Percentiles rank a stretch among this genome's conserved stretches.
Conservation (phyloP, 2,329 filamentous ascomycete genomes). For the Trichoderma gracile region DNA sequence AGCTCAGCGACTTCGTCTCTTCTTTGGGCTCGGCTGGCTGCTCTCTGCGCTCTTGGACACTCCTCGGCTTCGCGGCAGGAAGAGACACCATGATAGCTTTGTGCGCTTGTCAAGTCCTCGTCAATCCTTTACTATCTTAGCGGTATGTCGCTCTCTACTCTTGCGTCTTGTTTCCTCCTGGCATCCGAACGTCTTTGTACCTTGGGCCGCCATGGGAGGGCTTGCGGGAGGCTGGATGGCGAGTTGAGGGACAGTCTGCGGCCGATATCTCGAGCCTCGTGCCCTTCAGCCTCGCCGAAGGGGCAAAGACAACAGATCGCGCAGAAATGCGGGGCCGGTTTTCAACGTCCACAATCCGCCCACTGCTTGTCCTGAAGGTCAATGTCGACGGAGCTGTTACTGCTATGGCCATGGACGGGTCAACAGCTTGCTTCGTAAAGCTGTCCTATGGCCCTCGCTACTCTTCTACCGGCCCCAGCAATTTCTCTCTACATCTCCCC, state of each 20-base stretch:
- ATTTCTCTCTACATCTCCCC: too few relatives aligned
- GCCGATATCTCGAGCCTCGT: neutral
- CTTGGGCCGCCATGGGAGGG: too few relatives aligned
- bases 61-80: slow-evolving; percentile 32
- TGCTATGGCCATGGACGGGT: neutral
- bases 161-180: neutral
- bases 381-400: neutral
- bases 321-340: neutral
- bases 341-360: neutral
- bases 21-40: slow-evolving; percentile 25
- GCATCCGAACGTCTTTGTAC: too few relatives aligned
- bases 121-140: slow-evolving; percentile 43
- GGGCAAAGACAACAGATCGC: slow-evolving; percentile 10
- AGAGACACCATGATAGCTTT: slow-evolving; percentile 48
- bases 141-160: slow-evolving; percentile 36
- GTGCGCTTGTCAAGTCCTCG: slow-evolving; percentile 37
- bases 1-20: neutral
- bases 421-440: neutral
- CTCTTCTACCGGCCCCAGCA: neutral
- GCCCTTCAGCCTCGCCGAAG: slow-evolving; percentile 4
- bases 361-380: neutral
- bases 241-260: neutral
- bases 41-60: slow-evolving; percentile 30
- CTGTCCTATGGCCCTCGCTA: neutral
- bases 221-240: neutral